Conservation (phyloP, 2,329 filamentous ascomycete genomes). For the Penicillium sp. region DNA sequence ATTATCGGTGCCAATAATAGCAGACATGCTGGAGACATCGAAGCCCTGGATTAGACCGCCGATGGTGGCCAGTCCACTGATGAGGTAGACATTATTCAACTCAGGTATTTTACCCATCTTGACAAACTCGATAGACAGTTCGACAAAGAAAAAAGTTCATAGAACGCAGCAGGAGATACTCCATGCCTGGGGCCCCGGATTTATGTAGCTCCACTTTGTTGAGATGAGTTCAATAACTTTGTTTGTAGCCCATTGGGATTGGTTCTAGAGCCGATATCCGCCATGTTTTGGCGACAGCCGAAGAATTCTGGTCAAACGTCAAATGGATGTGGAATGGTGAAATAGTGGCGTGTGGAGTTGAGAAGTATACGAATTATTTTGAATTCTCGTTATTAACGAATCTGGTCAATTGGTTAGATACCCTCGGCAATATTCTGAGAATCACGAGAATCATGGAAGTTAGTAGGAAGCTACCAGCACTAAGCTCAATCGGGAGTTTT, state of each 20-base stretch:
- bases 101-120: constrained; percentile 10
- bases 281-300: constrained; percentile 4
- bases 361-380: neutral
- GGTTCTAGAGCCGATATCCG: constrained; percentile 13
- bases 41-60: constrained; percentile 19
- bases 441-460: neutral
- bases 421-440: neutral
- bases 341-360: neutral
- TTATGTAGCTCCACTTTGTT: constrained; percentile 16
- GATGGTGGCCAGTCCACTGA: constrained; percentile 17
- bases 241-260: neutral
- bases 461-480: neutral
- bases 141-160: neutral
- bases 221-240: neutral
- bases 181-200: constrained; percentile 15
- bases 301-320: neutral
- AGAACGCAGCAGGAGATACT: neutral
- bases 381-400: neutral
- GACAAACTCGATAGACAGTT: neutral
- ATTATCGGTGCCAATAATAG: constrained; percentile 16
- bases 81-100: constrained; percentile 17
- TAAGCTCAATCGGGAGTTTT: constrained; percentile 5
- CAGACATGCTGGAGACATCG: constrained; percentile 20
- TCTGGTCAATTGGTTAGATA: neutral
- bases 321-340: neutral